Evolutionary conservation across 768 basidiomycete species (phyloP), one percentile per base, ranked within the genome.

Genomic region (Cystoderma amianthinum): DNA sequence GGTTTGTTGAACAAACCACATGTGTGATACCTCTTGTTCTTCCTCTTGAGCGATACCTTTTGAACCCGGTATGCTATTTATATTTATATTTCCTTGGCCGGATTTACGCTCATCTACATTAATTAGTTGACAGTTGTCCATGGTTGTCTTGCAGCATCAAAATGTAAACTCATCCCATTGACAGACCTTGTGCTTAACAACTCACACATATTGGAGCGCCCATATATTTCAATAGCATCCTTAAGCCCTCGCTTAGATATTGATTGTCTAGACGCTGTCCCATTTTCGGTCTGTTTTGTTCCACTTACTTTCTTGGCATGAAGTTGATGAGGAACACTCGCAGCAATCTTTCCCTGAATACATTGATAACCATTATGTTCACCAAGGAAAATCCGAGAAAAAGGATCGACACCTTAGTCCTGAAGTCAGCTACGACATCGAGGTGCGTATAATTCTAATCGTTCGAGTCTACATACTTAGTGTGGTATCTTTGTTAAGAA

Each of bases 341-440:
- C 39, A 66, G 63, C 57, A 57, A 35, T 62, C 58, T 32, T 64
- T 66, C 39, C 44, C 50, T 7, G 58, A 56, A 32, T 37, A 64
- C 7, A 53, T 65, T 32, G 55, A 57, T 5, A 52, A 52, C 11
- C n/a, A n/a, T n/a, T 48, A 53, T 9, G 58, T 50, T 20, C 44
- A 52, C 13, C 41, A 47, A 16, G 19, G 39, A 37, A 40, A 41
- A 22, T 42, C 39, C 25, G 36, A 36, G 19, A 40, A 36, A n/a
- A n/a, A n/a, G n/a, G n/a, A n/a, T n/a, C n/a, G n/a, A 24, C 32
- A 13, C 5, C 19, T 42, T 18, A 50, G 44, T 39, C 42, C 42
- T 16, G 60, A 64, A 36, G 49, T 58, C 15, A 72, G 64, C 48
- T 72, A 70, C 42, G 63, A 71, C 33, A 60, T 71, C 9, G 60